Conservation (phyloP, 331 rosid species). For the Malus hybrid region DNA sequence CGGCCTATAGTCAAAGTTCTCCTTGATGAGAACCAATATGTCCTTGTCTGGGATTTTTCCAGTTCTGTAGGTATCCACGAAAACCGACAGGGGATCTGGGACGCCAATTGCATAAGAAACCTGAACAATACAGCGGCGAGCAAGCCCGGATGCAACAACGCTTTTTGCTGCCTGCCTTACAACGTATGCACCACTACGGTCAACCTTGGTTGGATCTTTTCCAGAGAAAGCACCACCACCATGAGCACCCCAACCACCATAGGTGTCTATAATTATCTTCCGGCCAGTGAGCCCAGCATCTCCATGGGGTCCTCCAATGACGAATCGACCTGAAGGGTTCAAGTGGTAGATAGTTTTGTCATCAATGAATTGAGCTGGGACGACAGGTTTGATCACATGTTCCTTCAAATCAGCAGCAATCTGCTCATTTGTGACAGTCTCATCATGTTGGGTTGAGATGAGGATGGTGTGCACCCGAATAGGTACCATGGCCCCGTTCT, state of each 20-base stretch:
- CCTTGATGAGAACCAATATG: slow-evolving; percentile 58
- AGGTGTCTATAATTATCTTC: slow-evolving; percentile 81
- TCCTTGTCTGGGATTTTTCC: slow-evolving; percentile 67
- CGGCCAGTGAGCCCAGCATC: slow-evolving; percentile 91
- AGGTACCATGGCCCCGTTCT: slow-evolving; percentile 79
- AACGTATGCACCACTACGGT: slow-evolving; percentile 75
- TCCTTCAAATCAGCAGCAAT: slow-evolving; percentile 66
- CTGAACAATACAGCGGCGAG: slow-evolving; percentile 78
- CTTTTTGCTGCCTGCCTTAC: slow-evolving; percentile 90
- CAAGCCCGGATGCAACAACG: slow-evolving; percentile 78
- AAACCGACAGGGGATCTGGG: slow-evolving; percentile 74
- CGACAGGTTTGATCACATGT: slow-evolving; percentile 83
- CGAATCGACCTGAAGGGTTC: slow-evolving; percentile 83
- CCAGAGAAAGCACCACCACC: slow-evolving; percentile 97
- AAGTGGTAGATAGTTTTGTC: slow-evolving; percentile 87
- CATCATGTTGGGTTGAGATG: slow-evolving; percentile 86
- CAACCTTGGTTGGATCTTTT: slow-evolving; percentile 89
- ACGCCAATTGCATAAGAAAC: slow-evolving; percentile 93
- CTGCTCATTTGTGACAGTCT: slow-evolving; percentile 58
- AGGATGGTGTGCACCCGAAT: slow-evolving; percentile 80
- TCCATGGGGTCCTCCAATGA: slow-evolving; percentile 91
- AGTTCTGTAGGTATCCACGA: slow-evolving; percentile 64
- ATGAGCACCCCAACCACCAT: slow-evolving; percentile 97
- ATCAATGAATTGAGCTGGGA: slow-evolving; percentile 76
- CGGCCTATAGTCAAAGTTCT: slow-evolving; percentile 75